Evolutionary conservation across 1,139 yeast species (phyloP).

Genomic region (Kodamaea derodonti): DNA sequence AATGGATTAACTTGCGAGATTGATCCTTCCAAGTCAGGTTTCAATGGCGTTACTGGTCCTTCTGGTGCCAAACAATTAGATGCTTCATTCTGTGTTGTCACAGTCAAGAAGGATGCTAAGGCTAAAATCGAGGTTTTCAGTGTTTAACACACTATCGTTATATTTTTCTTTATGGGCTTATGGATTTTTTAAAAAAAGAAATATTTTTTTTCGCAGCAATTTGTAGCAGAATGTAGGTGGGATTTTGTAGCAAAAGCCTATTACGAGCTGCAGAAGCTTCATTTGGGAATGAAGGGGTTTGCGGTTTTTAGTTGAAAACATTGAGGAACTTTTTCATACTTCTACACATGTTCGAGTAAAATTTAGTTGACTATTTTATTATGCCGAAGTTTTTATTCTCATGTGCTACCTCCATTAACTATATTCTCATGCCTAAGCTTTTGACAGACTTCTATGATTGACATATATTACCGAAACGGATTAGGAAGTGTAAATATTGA

Average conservation of each 20-base stretch:
- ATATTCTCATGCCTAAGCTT: too few species aligned
- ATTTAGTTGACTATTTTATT: too few species aligned
- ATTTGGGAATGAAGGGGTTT: too few species aligned
- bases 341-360: too few species aligned
- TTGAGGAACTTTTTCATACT: too few species aligned
- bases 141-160: too few species aligned
- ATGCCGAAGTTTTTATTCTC: too few species aligned
- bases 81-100: slow-evolving; percentile 77
- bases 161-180: background rate
- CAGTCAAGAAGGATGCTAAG: slow-evolving; percentile 59
- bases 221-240: background rate
- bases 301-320: too few species aligned
- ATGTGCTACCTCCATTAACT: too few species aligned
- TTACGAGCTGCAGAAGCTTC: slow-evolving; percentile 1
- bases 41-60: slow-evolving; percentile 49
- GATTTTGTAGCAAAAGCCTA: background rate
- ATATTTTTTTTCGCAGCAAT: slow-evolving; percentile 2
- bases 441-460: too few species aligned
- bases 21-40: slow-evolving; percentile 61
- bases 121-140: slow-evolving; percentile 72
- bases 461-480: too few species aligned
- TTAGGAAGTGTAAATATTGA: too few species aligned
- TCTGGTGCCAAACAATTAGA: slow-evolving; percentile 54
- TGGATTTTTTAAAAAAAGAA: background rate
- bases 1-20: slow-evolving; percentile 75